These are phyloP conservation scores for Pelargonium citronellum DNA, from an alignment of 441 rosid genomes.

Conservation along the genomic window DNA sequence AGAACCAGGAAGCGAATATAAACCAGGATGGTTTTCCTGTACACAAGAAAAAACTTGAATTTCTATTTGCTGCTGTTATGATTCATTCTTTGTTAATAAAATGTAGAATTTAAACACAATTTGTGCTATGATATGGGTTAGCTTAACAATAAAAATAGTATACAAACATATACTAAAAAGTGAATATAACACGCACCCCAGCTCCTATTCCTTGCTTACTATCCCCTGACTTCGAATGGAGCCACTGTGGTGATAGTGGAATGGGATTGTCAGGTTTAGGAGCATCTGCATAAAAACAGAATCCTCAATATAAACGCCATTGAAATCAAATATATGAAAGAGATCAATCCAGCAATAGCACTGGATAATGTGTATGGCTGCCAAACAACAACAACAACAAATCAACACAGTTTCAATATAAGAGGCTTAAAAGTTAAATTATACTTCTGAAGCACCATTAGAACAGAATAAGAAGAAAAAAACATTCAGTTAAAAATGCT, in stretches of 20 bases:
- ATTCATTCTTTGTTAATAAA: neutral
- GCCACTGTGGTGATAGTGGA: slow-evolving; percentile 99
- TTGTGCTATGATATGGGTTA: neutral
- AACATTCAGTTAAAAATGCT: neutral
- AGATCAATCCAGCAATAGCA: too few relatives aligned
- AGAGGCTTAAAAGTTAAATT: neutral
- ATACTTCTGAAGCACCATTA: neutral
- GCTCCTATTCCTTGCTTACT: slow-evolving; percentile 66
- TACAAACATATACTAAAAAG: neutral
- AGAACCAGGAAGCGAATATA: slow-evolving; percentile 36
- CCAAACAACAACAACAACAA: too few relatives aligned
- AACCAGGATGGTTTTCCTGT: slow-evolving; percentile 55
- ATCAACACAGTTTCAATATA: too few relatives aligned
- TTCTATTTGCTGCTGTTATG: neutral
- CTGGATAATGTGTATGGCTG: too few relatives aligned
- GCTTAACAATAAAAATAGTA: neutral
- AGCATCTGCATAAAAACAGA: slow-evolving; percentile 56
- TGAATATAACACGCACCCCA: slow-evolving; percentile 45
- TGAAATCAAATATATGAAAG: too few relatives aligned
- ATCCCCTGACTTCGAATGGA: slow-evolving; percentile 85
- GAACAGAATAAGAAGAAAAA: neutral
- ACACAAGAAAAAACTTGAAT: slow-evolving; percentile 12
- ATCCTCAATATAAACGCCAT: slow-evolving; percentile 11
- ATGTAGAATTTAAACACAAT: neutral
- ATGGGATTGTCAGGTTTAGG: slow-evolving; percentile 68